Evolutionary conservation across 768 basidiomycete genomes (phyloP).

Genomic region (Russula emetica): DNA sequence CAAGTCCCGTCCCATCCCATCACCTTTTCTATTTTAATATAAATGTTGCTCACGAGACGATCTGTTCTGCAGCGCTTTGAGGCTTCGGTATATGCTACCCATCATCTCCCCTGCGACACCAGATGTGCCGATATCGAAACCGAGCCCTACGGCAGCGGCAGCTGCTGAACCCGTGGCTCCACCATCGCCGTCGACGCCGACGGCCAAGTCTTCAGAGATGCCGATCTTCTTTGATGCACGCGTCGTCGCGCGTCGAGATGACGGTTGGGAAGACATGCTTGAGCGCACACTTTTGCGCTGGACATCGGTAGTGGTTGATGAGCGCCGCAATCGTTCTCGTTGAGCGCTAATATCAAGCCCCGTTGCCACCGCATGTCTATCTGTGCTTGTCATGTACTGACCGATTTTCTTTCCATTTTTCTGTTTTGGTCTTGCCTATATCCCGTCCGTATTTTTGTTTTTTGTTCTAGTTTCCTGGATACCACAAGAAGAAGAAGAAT

Average conservation of each 20-base stretch:
- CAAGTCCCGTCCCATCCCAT: not conserved
- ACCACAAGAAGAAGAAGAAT: not conserved
- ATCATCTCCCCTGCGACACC: constrained; percentile 51
- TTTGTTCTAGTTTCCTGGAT: constrained; percentile 1
- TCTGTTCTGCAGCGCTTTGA: constrained; percentile 55
- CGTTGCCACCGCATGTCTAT: not conserved
- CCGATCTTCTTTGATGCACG: constrained; percentile 67
- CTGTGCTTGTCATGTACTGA: constrained; percentile 12
- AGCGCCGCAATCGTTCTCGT: constrained; percentile 41
- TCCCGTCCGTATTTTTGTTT: not conserved
- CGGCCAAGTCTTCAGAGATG: constrained; percentile 39
- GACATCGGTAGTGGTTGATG: constrained; percentile 48
- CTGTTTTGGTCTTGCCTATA: not conserved
- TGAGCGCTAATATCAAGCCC: not conserved
- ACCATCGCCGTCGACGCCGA: constrained; percentile 35
- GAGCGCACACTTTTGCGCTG: constrained; percentile 46
- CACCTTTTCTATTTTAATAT: not conserved
- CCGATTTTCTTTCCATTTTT: not conserved
- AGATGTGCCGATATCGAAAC: constrained; percentile 31
- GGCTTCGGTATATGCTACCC: constrained; percentile 74
- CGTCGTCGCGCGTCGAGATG: constrained; percentile 64
- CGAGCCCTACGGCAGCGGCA: constrained; percentile 21
- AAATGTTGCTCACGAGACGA: not conserved
- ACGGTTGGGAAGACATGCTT: constrained; percentile 81
- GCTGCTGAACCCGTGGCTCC: not conserved